Evolutionary conservation across 495 filamentous ascomycete genomes (phyloP), one percentile per base, ranked within the genome.

Genomic region (Xylaria intraflava): DNA sequence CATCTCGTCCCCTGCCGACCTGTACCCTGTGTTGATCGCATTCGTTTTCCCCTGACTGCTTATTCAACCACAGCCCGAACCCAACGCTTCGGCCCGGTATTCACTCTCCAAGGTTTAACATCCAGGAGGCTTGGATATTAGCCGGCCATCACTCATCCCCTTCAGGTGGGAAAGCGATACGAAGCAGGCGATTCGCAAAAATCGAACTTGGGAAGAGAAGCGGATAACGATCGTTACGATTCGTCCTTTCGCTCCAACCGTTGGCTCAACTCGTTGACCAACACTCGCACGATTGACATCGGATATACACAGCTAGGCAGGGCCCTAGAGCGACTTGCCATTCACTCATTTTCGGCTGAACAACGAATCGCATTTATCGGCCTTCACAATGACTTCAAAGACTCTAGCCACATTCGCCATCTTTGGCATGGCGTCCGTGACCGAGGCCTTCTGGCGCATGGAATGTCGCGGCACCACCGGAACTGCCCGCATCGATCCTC

Each of bases 401-500:
- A 27, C 40, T 29, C 48, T 70, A 17, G 57, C 62, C 30, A 57
- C 66, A 29, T 44, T 67, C 16, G 48, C 55, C 50, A 50, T 69
- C 23, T 62, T 75, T 1, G 56, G 68, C 46, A 58, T 65, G 29
- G 67, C 75, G 6, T 40, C 58, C 56, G 64, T 60, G n/a, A 48
- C 52, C 3, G 60, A 78, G 57, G 90, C 87, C 31, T 95, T 95
- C 69, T 96, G 89, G 89, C 89, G 90, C 69, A 82, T 95, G 75
- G 84, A 84, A 47, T 96, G 90, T 65, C 82, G 76, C 53, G 83
- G 80, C 55, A 76, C 75, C 39, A 74, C 79, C 55, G 87, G 81
- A 59, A 55, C 88, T 33, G 83, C 80, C 49, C 77, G 86, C 33
- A 71, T 86, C 39, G 90, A 95, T 62, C 89, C 90, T 6, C 72